Percentiles rank a stretch among this genome's conserved stretches.
These are phyloP conservation scores for Axilococcus clingmanii DNA, from an alignment of 139 green algal genomes.

Conservation along the genomic window DNA sequence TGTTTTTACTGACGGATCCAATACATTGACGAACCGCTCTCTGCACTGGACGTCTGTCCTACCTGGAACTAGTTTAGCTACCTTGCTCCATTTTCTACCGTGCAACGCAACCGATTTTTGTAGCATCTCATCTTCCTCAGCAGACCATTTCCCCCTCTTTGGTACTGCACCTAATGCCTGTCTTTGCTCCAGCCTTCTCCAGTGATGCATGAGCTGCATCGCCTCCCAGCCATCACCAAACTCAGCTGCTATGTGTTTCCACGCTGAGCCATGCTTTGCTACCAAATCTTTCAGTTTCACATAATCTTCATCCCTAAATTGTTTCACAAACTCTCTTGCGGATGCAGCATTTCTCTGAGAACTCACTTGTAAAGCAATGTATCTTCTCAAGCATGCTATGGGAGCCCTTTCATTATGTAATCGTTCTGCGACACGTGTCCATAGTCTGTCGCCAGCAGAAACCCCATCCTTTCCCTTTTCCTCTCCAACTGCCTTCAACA, in stretches of 20 bases:
- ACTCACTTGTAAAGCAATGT: neutral
- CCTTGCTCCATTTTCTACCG: slow-evolving; percentile 22
- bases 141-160: slow-evolving; percentile 13
- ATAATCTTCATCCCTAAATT: slow-evolving; percentile 7
- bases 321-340: neutral
- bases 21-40: slow-evolving; percentile 21
- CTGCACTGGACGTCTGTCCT: slow-evolving; percentile 22
- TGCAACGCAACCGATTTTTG: slow-evolving; percentile 17
- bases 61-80: slow-evolving; percentile 22
- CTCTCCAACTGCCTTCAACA: slow-evolving; percentile 8
- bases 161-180: neutral
- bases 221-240: slow-evolving; percentile 14
- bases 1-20: slow-evolving; percentile 15
- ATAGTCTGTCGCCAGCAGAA: neutral
- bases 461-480: too few relatives aligned
- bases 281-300: slow-evolving; percentile 13
- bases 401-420: neutral
- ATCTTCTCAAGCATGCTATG: slow-evolving; percentile 4
- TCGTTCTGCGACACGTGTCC: neutral
- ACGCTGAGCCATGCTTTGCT: slow-evolving; percentile 4
- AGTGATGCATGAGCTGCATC: slow-evolving; percentile 25
- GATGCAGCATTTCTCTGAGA: neutral
- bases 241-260: slow-evolving; percentile 22
- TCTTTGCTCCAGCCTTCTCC: slow-evolving; percentile 19
- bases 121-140: slow-evolving; percentile 17